Conservation (phyloP, 805 yeast genomes). For the Pichia gijzeniarum region DNA sequence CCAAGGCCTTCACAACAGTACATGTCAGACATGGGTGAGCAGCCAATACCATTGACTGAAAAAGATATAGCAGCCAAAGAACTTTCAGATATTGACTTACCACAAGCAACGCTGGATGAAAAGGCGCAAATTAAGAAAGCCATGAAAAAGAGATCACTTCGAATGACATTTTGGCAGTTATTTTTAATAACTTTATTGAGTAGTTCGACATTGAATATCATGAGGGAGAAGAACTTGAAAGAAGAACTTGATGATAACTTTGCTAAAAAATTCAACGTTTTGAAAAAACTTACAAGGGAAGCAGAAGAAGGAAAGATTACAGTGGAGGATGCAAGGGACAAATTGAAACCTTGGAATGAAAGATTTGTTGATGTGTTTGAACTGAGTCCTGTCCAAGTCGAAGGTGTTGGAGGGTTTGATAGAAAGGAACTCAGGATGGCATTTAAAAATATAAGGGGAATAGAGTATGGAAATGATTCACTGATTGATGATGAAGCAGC, state of each 20-base stretch:
- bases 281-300: slow-evolving; percentile 20
- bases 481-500: not conserved
- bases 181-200: slow-evolving; percentile 26
- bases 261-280: slow-evolving; percentile 33
- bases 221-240: slow-evolving; percentile 37
- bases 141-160: slow-evolving; percentile 24
- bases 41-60: slow-evolving; percentile 22
- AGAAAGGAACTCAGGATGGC: slow-evolving; percentile 9
- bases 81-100: slow-evolving; percentile 13
- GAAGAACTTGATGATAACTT: slow-evolving; percentile 38
- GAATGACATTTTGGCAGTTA: slow-evolving; percentile 30
- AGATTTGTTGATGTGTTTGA: slow-evolving; percentile 32
- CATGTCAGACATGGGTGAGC: slow-evolving; percentile 22
- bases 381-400: slow-evolving; percentile 18
- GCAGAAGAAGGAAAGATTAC: slow-evolving; percentile 20
- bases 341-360: slow-evolving; percentile 36
- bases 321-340: slow-evolving; percentile 35
- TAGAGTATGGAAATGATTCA: slow-evolving; percentile 1
- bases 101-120: slow-evolving; percentile 17
- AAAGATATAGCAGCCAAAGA: slow-evolving; percentile 13
- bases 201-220: slow-evolving; percentile 42
- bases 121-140: slow-evolving; percentile 19
- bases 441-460: slow-evolving; percentile 10
- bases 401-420: slow-evolving; percentile 17
- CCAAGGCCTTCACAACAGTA: slow-evolving; percentile 23